Conservation (phyloP, 495 filamentous ascomycete genomes). For the Cercophora scortea region DNA sequence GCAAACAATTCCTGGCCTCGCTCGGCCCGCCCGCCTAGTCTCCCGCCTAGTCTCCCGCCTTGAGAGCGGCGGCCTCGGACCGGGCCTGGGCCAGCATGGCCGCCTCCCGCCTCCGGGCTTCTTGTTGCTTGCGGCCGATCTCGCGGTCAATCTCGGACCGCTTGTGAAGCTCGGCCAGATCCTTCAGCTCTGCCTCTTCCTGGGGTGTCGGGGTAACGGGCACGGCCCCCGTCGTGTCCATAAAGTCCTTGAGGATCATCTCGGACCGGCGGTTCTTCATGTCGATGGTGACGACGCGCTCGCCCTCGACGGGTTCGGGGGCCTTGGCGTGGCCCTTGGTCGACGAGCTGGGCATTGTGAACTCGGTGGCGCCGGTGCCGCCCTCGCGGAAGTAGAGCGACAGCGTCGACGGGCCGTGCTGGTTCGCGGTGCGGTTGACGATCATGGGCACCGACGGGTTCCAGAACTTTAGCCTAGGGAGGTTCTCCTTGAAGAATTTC, state of each 20-base stretch:
- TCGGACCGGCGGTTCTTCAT: constrained; percentile 53
- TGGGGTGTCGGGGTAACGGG: constrained; percentile 49
- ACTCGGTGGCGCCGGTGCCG: constrained; percentile 14
- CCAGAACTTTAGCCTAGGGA: constrained; percentile 86
- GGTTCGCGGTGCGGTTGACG: constrained; percentile 55
- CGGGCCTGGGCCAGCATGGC: constrained; percentile 24
- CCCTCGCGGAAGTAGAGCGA: constrained; percentile 61
- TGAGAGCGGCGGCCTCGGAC: constrained; percentile 23
- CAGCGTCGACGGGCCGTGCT: constrained; percentile 55
- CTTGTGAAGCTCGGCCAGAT: constrained; percentile 50
- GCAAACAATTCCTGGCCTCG: not conserved
- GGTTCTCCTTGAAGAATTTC: constrained; percentile 79
- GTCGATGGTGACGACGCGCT: constrained; percentile 46
- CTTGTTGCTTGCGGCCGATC: constrained; percentile 52
- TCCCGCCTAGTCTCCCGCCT: constrained; percentile 7
- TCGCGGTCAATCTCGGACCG: constrained; percentile 48
- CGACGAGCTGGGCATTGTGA: constrained; percentile 26
- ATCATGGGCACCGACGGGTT: constrained; percentile 82
- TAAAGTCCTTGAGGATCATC: constrained; percentile 61
- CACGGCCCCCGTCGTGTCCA: constrained; percentile 60
- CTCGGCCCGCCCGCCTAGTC: not conserved
- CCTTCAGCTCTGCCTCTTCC: constrained; percentile 51
- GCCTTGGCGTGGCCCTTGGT: constrained; percentile 28
- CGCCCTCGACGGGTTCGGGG: constrained; percentile 33
- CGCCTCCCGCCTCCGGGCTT: constrained; percentile 57